These are phyloP conservation scores for Graphilbum sp. DNA, from an alignment of 2,329 filamentous ascomycete species.

Conservation along the genomic window DNA sequence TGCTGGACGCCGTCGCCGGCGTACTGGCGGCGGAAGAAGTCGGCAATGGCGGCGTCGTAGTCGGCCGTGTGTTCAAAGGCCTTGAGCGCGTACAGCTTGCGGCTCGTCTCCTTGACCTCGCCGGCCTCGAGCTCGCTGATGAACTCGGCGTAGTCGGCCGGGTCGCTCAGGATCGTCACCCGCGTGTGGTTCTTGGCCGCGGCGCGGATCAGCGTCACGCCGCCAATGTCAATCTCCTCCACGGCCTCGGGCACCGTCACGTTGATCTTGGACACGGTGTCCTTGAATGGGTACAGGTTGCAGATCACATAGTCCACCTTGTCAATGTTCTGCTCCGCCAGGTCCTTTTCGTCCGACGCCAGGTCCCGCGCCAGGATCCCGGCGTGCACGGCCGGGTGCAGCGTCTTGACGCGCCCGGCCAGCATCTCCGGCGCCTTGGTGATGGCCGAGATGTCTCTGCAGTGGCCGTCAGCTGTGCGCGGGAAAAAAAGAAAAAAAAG, in stretches of 20 bases:
- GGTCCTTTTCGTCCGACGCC: conserved; percentile 89
- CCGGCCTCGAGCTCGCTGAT: conserved; percentile 77
- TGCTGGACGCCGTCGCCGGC: conserved; percentile 72
- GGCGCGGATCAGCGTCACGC: conserved; percentile 87
- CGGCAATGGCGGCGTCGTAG: conserved; percentile 87
- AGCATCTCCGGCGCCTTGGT: conserved; percentile 97
- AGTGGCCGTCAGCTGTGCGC: background rate
- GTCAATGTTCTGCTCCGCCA: conserved; percentile 85
- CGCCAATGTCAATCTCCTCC: conserved; percentile 97
- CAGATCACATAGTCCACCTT: conserved; percentile 95
- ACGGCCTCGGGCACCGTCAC: conserved; percentile 94
- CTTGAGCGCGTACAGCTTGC: conserved; percentile 85
- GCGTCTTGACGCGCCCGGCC: conserved; percentile 62
- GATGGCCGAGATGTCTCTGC: conserved; percentile 92
- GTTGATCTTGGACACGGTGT: conserved; percentile 91
- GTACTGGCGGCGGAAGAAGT: conserved; percentile 97
- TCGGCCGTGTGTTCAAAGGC: conserved; percentile 97
- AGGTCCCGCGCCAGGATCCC: conserved; percentile 89
- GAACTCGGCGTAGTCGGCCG: conserved; percentile 85
- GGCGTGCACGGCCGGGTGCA: conserved; percentile 82
- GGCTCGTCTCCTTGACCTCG: conserved; percentile 69
- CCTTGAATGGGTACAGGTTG: conserved; percentile 99
- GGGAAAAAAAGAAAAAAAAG: background rate
- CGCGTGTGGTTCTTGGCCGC: conserved; percentile 96
- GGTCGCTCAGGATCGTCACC: conserved; percentile 91